phyloP scores from a whole-genome alignment of 805 yeast species.

The Suhomyces prunicola region DNA sequence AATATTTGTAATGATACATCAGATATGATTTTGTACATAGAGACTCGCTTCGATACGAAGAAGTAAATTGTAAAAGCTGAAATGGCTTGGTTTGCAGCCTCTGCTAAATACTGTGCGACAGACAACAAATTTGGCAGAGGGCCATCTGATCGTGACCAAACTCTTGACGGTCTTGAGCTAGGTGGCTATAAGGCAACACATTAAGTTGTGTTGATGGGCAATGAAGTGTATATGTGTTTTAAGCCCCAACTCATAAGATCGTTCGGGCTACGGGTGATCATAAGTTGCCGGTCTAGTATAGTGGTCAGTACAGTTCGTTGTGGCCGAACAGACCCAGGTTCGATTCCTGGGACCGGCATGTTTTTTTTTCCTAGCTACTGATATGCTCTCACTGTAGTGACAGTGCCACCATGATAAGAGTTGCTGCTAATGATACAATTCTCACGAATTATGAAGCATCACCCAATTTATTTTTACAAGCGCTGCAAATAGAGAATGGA shows the following conservation, averaged over 20 bases:
- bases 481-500: neutral
- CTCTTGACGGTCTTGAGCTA: neutral
- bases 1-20: neutral
- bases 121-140: neutral
- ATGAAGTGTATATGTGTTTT: neutral
- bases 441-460: neutral
- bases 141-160: neutral
- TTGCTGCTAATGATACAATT: neutral
- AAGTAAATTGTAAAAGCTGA: no score
- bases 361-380: neutral
- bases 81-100: neutral
- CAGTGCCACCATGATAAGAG: neutral
- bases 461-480: no score
- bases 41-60: neutral
- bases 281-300: conserved; percentile 14
- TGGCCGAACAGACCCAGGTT: conserved; percentile 18
- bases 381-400: neutral
- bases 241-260: neutral
- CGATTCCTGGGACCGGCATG: conserved; percentile 18
- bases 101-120: neutral
- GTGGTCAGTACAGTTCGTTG: conserved; percentile 18
- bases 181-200: neutral
- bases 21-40: neutral
- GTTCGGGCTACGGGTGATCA: no score
- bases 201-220: neutral